These are phyloP conservation scores for Coniella lustricola DNA, from an alignment of 2,329 filamentous ascomycete genomes.

Conservation along the genomic window DNA sequence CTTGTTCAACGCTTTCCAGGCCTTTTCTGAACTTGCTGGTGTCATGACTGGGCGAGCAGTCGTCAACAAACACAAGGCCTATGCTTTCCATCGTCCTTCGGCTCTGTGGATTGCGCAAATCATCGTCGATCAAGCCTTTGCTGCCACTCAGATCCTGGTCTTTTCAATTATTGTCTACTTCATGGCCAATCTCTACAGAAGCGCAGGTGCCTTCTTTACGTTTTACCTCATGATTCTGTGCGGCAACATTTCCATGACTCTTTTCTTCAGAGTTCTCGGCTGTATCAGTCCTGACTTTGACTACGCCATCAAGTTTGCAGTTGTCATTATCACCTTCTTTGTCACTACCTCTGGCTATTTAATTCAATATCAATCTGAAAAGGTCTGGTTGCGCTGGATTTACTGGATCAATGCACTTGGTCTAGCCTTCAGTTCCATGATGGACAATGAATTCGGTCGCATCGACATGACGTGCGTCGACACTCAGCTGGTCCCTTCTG, in stretches of 20 bases:
- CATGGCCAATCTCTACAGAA: conserved; percentile 62
- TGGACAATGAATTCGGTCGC: conserved; percentile 78
- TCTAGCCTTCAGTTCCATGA: conserved; percentile 67
- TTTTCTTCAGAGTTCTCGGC: conserved; percentile 70
- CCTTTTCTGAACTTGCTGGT: conserved; percentile 68
- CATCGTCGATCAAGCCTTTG: conserved; percentile 67
- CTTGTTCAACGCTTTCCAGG: conserved; percentile 82
- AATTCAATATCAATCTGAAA: conserved; percentile 69
- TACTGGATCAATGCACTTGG: conserved; percentile 71
- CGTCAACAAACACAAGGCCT: conserved; percentile 77
- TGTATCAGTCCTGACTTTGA: conserved; percentile 76
- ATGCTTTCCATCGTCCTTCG: conserved; percentile 75
- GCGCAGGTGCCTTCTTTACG: conserved; percentile 70
- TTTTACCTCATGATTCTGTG: conserved; percentile 66
- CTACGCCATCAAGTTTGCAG: conserved; percentile 75
- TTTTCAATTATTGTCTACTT: conserved; percentile 76
- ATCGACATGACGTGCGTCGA: conserved; percentile 62
- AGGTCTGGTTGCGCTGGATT: conserved; percentile 74
- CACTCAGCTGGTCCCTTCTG: conserved; percentile 63
- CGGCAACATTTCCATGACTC: conserved; percentile 65
- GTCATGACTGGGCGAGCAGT: conserved; percentile 72
- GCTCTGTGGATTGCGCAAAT: conserved; percentile 81
- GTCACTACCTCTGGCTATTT: conserved; percentile 76
- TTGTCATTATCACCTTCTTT: conserved; percentile 73
- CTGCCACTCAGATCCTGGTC: conserved; percentile 60